phyloP scores from a whole-genome alignment of 1,284 basidiomycete species.

The Puccinia triticina region DNA sequence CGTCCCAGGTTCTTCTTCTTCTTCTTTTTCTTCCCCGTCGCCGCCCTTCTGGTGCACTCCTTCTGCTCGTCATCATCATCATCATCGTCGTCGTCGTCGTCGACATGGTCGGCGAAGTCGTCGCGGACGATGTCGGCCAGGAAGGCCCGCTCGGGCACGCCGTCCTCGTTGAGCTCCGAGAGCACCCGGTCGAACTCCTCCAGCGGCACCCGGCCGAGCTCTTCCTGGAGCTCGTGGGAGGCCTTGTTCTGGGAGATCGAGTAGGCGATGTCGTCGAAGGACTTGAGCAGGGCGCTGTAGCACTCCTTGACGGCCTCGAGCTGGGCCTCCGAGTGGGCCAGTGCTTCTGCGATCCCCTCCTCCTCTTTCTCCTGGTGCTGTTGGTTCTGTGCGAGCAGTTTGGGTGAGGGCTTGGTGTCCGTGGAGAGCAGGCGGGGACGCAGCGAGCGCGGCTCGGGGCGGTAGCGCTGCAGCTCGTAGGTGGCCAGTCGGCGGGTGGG shows the following conservation, averaged over 20 bases:
- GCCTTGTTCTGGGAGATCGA: neutral
- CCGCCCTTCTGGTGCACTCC: no score
- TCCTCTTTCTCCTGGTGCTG: neutral
- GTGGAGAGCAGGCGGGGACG: neutral
- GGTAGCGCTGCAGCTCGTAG: conserved; percentile 31
- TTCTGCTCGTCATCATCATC: neutral
- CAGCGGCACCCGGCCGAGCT: neutral
- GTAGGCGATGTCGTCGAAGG: conserved; percentile 22
- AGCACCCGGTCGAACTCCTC: conserved; percentile 1
- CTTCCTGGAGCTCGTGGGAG: neutral
- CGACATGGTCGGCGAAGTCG: neutral
- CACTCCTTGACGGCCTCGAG: conserved; percentile 2
- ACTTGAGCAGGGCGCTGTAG: conserved; percentile 9
- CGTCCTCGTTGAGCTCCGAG: neutral
- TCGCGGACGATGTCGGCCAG: neutral
- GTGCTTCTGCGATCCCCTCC: neutral
- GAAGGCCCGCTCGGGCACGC: conserved; percentile 9
- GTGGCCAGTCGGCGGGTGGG: conserved; percentile 29
- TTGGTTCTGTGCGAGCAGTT: no score
- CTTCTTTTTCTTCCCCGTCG: no score
- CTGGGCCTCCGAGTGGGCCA: neutral
- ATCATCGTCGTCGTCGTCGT: neutral
- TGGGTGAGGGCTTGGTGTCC: neutral
- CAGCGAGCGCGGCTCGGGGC: neutral
- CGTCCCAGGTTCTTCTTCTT: neutral